These are phyloP conservation scores for Penicillium subrubescens DNA, from an alignment of 495 filamentous ascomycete genomes.

Conservation along the genomic window DNA sequence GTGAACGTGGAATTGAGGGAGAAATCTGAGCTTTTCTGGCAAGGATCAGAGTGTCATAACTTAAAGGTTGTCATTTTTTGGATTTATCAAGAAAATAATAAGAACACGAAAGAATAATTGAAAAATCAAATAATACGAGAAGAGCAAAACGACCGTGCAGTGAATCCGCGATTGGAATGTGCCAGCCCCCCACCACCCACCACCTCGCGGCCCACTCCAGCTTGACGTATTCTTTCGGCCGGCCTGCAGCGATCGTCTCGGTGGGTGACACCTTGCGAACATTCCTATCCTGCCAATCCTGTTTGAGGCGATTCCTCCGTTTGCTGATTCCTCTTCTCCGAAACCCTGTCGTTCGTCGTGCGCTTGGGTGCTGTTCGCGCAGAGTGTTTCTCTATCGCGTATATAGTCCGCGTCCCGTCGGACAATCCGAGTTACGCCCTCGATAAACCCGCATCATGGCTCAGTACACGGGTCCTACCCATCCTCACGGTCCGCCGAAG, in stretches of 20 bases:
- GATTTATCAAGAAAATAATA: background rate
- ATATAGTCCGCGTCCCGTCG: slow-evolving; percentile 13
- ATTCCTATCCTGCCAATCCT: slow-evolving; percentile 18
- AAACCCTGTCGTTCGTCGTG: slow-evolving; percentile 8
- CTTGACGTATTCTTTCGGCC: slow-evolving; percentile 29
- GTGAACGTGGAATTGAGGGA: background rate
- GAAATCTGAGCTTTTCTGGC: background rate
- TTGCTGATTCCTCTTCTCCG: slow-evolving; percentile 10
- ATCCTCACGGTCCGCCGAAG: slow-evolving; percentile 31
- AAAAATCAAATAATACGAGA: background rate
- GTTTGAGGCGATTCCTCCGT: background rate
- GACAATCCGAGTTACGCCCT: background rate
- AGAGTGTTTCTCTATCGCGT: background rate
- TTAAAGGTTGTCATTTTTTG: too few species aligned
- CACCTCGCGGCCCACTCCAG: slow-evolving; percentile 16
- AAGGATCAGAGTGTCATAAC: background rate
- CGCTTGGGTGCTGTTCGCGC: background rate
- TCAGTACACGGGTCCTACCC: slow-evolving; percentile 7
- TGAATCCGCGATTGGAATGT: background rate
- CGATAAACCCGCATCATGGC: slow-evolving; percentile 13
- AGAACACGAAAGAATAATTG: background rate
- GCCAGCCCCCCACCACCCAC: slow-evolving; percentile 5
- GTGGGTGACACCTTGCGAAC: slow-evolving; percentile 13
- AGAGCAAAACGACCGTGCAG: background rate
- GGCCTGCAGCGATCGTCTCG: slow-evolving; percentile 33